phyloP scores from a whole-genome alignment of 225 moss, liverwort and hornwort genomes.

The Straminergon stramineum region DNA sequence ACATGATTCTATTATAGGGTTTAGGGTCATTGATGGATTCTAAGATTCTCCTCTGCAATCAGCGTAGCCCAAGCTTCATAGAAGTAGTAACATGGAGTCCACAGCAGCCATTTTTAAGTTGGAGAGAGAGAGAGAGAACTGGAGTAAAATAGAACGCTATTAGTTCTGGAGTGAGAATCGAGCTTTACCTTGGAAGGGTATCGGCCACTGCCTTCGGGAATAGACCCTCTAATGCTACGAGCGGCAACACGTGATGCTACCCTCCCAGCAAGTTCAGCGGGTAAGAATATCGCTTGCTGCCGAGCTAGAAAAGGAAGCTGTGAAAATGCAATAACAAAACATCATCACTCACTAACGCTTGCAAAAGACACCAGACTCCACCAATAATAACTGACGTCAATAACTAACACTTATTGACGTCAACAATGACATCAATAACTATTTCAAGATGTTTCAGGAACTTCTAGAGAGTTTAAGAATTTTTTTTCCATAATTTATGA shows the following conservation, averaged over 20 bases:
- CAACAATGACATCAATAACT: slow-evolving; percentile 32
- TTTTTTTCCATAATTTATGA: not conserved
- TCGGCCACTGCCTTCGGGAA: slow-evolving; percentile 14
- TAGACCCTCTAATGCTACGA: slow-evolving; percentile 49
- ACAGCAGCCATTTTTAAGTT: not conserved
- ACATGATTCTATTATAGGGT: not conserved
- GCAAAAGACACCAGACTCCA: not conserved
- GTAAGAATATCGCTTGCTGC: slow-evolving; percentile 66
- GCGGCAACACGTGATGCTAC: slow-evolving; percentile 67
- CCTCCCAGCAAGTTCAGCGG: slow-evolving; percentile 64
- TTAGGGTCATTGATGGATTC: not conserved
- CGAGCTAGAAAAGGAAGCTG: slow-evolving; percentile 71
- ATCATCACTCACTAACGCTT: not conserved
- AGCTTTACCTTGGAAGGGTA: not conserved
- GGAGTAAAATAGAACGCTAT: not conserved
- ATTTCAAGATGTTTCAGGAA: not conserved
- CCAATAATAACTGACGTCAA: not conserved
- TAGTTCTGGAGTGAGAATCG: not conserved
- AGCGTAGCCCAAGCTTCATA: not conserved
- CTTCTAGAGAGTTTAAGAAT: not conserved
- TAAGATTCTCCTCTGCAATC: not conserved
- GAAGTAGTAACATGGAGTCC: not conserved
- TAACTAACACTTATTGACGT: no score
- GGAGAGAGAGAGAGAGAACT: not conserved
- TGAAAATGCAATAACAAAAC: not conserved